Percentiles rank a stretch among this genome's conserved stretches.
Evolutionary conservation across 1,284 basidiomycete genomes (phyloP).

Genomic region (Naganishia liquefaciens): DNA sequence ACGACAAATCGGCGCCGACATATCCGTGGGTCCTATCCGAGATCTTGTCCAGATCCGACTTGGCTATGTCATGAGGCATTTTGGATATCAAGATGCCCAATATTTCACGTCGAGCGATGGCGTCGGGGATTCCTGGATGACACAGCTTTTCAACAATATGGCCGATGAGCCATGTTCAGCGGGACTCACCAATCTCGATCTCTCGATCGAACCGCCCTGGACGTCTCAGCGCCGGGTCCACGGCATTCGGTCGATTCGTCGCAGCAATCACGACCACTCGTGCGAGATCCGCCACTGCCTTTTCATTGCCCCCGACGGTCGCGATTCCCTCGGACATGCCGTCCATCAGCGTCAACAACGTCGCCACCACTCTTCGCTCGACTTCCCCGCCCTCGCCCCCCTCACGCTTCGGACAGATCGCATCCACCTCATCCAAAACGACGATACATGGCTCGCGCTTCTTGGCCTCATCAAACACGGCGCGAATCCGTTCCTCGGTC

Average conservation of each 20-base stretch:
- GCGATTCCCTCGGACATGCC: constrained; percentile 70
- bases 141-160: constrained; percentile 13
- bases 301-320: constrained; percentile 38
- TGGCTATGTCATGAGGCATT: constrained; percentile 69
- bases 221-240: constrained; percentile 90
- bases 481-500: constrained; percentile 85
- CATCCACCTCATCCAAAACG: constrained; percentile 95
- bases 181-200: constrained; percentile 83
- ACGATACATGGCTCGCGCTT: constrained; percentile 84
- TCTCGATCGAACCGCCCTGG: constrained; percentile 96
- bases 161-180: background rate
- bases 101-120: constrained; percentile 77
- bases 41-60: constrained; percentile 64
- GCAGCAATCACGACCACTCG: constrained; percentile 93
- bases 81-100: constrained; percentile 76
- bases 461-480: constrained; percentile 83
- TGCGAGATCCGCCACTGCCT: constrained; percentile 43
- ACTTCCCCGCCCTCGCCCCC: constrained; percentile 85
- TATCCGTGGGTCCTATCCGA: constrained; percentile 89
- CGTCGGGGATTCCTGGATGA: constrained; percentile 77
- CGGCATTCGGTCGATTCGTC: constrained; percentile 94
- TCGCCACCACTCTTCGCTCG: constrained; percentile 93
- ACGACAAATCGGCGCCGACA: constrained; percentile 92
- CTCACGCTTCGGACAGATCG: constrained; percentile 85
- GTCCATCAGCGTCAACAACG: constrained; percentile 90